phyloP scores from a whole-genome alignment of 1,139 yeast genomes.

The Lodderomyces pseudojiufengensis region DNA sequence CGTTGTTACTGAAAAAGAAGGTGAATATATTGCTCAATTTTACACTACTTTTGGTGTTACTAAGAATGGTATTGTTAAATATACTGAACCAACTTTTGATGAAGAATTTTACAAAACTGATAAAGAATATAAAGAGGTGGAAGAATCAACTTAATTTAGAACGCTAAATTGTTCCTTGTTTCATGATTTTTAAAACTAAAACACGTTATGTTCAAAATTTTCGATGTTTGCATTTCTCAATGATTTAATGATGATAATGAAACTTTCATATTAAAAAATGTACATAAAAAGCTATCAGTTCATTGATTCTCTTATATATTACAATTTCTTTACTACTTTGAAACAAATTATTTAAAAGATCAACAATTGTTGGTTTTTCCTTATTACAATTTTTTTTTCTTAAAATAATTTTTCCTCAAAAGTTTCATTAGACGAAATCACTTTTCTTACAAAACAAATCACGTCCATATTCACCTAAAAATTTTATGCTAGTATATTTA shows the following conservation, averaged over 20 bases:
- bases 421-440: not conserved
- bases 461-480: too few species aligned
- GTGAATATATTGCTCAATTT: conserved; percentile 66
- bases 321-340: too few species aligned
- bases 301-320: too few species aligned
- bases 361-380: conserved; percentile 1
- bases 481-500: not conserved
- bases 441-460: too few species aligned
- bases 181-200: too few species aligned
- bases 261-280: too few species aligned
- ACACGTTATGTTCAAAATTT: too few species aligned
- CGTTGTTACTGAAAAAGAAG: conserved; percentile 65
- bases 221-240: too few species aligned
- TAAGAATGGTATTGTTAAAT: conserved; percentile 66
- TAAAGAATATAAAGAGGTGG: conserved; percentile 56
- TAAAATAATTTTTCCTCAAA: not conserved
- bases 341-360: too few species aligned
- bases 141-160: conserved; percentile 19
- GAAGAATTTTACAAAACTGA: conserved; percentile 51
- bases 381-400: not conserved
- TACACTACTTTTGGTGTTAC: conserved; percentile 78
- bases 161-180: too few species aligned
- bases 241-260: too few species aligned
- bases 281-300: too few species aligned
- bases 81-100: conserved; percentile 59